Evolutionary conservation across 176 grass and related monocot genomes (phyloP), one percentile per base, ranked within the genome.

Genomic region (Oryza longistaminata): DNA sequence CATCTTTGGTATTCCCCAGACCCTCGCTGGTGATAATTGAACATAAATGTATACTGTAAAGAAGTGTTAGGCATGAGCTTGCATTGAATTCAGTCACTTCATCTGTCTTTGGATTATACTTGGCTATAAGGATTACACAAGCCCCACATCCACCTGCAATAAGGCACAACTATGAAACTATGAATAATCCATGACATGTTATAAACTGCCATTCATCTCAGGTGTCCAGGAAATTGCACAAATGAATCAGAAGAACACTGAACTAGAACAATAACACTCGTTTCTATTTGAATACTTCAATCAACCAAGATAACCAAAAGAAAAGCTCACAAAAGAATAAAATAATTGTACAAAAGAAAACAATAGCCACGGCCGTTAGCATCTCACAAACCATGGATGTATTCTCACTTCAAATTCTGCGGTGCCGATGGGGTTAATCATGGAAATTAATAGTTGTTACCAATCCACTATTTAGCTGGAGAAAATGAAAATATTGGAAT

Each of bases 21-120:
- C 94, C 94, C 82, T 97, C 94, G 0, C 91, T 89, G 27, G 94
- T 97, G 68, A 86, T 93, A 66, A 97, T 60, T 6, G 94, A 93
- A 74, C 76, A 92, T 24, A 91, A 88, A 80, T 92, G 88, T 86
- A 91, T 90, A 80, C 61, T 92, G 70, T 92, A 90, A 22, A 97
- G 66, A 75, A 97, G 87, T 46, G 91, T 90, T 39, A 93, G 31
- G 75, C 94, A 97, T 58, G 94, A 97, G 65, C 89, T 93, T 44
- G 85, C 81, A 17, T 73, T 81, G 62, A 85, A 90, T 45, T 97
- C 94, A n/a, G 78, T 86, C 19, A 97, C 94, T 82, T 92, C 62
- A 27, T 93, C 91, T 24, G 77, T 90, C 11, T 7, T 58, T 46
- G 89, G 89, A 77, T 97, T 46, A 22, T 97, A 96, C 15, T 84